A percentile compares a stretch with the other conserved stretches of the same genome.
These are phyloP conservation scores for Globisporangium splendens DNA, from an alignment of 352 stramenopile genomes.

Conservation along the genomic window DNA sequence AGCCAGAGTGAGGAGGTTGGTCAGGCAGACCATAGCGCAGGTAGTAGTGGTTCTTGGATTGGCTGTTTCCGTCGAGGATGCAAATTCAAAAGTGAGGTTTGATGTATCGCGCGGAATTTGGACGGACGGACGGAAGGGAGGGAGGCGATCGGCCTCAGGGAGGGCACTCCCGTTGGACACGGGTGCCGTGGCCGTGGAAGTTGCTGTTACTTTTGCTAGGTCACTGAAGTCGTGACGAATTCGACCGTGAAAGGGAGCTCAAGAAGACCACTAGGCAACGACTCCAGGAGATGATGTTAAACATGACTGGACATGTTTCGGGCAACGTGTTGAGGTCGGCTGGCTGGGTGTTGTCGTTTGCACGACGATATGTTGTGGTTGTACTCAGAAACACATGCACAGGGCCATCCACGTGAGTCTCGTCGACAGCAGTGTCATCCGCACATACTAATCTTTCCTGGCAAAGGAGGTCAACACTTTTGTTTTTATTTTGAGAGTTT, in stretches of 20 bases:
- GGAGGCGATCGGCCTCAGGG: not conserved
- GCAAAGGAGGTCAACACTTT: too few relatives aligned
- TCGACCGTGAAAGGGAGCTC: too few relatives aligned
- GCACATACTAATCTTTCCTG: too few relatives aligned
- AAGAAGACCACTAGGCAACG: too few relatives aligned
- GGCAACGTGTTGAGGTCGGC: not conserved
- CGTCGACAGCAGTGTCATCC: too few relatives aligned
- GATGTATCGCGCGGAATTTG: not conserved
- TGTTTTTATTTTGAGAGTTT: too few relatives aligned
- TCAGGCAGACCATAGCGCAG: not conserved
- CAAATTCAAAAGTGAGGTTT: not conserved
- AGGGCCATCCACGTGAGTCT: too few relatives aligned
- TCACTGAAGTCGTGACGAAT: too few relatives aligned
- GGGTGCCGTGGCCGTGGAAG: too few relatives aligned
- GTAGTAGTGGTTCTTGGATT: not conserved
- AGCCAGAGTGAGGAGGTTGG: not conserved
- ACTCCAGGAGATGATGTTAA: too few relatives aligned
- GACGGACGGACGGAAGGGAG: not conserved
- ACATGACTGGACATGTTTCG: not conserved
- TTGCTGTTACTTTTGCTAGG: too few relatives aligned
- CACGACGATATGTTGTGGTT: not conserved
- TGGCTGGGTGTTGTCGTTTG: not conserved
- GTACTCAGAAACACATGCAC: not conserved
- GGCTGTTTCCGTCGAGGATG: not conserved
- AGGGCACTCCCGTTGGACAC: too few relatives aligned